These are phyloP conservation scores for Blepharisma japonicum DNA, from an alignment of 73 alveolate species.

Conservation along the genomic window DNA sequence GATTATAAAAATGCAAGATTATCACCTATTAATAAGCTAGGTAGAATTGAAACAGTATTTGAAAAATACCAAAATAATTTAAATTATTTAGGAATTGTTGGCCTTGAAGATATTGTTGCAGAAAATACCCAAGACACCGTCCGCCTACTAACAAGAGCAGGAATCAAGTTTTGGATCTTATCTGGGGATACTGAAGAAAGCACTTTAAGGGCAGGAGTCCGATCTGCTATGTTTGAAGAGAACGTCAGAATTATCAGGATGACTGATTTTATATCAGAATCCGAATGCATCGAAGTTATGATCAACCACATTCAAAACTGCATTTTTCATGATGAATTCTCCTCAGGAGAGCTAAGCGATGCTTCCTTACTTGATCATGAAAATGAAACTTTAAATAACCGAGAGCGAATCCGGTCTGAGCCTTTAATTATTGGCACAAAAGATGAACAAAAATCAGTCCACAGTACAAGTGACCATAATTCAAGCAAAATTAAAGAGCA, in stretches of 20 bases:
- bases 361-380: background rate
- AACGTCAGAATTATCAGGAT: conserved; percentile 23
- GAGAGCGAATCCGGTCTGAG: background rate
- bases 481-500: no score
- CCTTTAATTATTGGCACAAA: background rate
- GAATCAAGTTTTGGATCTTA: background rate
- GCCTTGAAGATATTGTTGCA: conserved; percentile 10
- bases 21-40: background rate
- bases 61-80: background rate
- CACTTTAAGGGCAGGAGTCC: conserved; percentile 5
- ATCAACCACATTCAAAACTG: background rate
- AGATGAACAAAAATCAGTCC: no score
- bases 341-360: background rate
- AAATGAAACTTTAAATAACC: background rate
- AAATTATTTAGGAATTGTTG: conserved; percentile 12
- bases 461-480: no score
- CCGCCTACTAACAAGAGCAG: background rate
- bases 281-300: background rate
- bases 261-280: conserved; percentile 4
- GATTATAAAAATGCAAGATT: background rate
- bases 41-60: conserved; percentile 8
- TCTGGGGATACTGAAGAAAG: conserved; percentile 26
- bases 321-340: background rate
- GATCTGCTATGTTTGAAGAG: conserved; percentile 20
- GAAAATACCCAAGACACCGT: background rate